phyloP scores from a whole-genome alignment of 108 stramenopile genomes.

The Asterionellopsis glacialis region DNA sequence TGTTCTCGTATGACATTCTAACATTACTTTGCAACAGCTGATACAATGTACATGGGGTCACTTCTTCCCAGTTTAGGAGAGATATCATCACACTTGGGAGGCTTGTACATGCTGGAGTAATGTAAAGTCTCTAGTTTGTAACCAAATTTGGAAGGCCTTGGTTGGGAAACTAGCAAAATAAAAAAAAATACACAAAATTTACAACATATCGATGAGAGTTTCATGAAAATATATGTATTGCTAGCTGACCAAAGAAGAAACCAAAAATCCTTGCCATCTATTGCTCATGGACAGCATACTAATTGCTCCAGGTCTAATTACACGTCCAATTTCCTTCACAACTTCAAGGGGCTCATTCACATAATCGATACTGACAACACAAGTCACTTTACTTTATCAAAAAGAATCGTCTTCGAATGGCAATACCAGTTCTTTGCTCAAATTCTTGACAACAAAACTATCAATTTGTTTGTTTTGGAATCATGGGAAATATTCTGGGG shows the following conservation, averaged over 20 bases:
- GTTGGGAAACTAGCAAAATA: slow-evolving; percentile 49
- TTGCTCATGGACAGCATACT: slow-evolving; percentile 89
- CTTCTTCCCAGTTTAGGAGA: slow-evolving; percentile 87
- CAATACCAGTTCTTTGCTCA: slow-evolving; percentile 82
- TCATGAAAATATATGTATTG: background rate
- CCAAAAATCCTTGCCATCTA: slow-evolving; percentile 35
- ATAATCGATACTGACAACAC: slow-evolving; percentile 93
- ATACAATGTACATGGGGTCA: slow-evolving; percentile 93
- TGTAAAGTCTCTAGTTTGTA: slow-evolving; percentile 85
- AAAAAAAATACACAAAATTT: background rate
- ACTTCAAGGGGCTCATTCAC: slow-evolving; percentile 75
- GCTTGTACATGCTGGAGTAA: slow-evolving; percentile 82
- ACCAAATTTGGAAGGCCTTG: slow-evolving; percentile 80
- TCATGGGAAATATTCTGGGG: too few relatives aligned
- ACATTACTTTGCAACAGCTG: slow-evolving; percentile 46
- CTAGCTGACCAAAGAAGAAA: too few relatives aligned
- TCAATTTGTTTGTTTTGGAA: too few relatives aligned
- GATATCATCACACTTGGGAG: slow-evolving; percentile 77
- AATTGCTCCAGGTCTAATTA: slow-evolving; percentile 86
- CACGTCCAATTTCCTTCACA: slow-evolving; percentile 84
- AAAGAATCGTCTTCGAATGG: slow-evolving; percentile 86
- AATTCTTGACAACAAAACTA: slow-evolving; percentile 83
- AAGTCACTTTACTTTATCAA: slow-evolving; percentile 90
- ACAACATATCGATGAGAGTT: slow-evolving; percentile 2
- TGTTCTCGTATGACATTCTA: background rate